Percentiles rank a stretch among this genome's conserved stretches.
Conservation (phyloP, 2,329 filamentous ascomycete species). For the Phyllosticta citriasiana region DNA sequence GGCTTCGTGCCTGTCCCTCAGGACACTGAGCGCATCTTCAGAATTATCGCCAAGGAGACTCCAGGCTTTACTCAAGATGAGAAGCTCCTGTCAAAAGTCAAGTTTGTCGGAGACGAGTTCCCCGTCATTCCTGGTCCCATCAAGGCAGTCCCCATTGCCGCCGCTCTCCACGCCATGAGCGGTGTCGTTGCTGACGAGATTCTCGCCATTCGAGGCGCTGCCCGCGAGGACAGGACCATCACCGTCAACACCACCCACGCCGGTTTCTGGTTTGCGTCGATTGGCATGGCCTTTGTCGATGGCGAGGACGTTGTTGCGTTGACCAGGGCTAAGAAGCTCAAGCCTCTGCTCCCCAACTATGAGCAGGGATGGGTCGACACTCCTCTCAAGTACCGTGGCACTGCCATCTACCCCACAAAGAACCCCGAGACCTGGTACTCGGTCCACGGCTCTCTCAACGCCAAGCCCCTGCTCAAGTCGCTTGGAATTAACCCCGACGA, state of each 20-base stretch:
- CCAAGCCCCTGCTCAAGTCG: slow-evolving; percentile 33
- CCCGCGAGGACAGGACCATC: slow-evolving; percentile 18
- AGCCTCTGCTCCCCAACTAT: slow-evolving; percentile 26
- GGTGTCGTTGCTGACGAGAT: slow-evolving; percentile 35
- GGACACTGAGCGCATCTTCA: slow-evolving; percentile 30
- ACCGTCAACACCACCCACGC: slow-evolving; percentile 39
- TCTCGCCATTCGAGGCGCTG: slow-evolving; percentile 18
- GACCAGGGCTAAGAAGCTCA: slow-evolving; percentile 21
- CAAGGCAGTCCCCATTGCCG: slow-evolving; percentile 33
- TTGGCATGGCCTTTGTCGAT: slow-evolving; percentile 29
- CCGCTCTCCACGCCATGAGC: slow-evolving; percentile 35
- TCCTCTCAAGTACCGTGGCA: slow-evolving; percentile 28
- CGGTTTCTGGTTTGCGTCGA: slow-evolving; percentile 35
- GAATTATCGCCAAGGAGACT: slow-evolving; percentile 27
- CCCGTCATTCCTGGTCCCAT: slow-evolving; percentile 36
- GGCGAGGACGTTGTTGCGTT: slow-evolving; percentile 25
- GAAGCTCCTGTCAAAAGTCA: slow-evolving; percentile 23
- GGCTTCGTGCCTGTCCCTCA: slow-evolving; percentile 27
- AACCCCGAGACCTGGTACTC: slow-evolving; percentile 39
- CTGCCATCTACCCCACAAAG: slow-evolving; percentile 35
- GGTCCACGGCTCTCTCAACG: slow-evolving; percentile 41
- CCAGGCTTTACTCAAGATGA: slow-evolving; percentile 32
- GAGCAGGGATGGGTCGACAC: slow-evolving; percentile 30
- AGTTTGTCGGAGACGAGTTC: slow-evolving; percentile 30
- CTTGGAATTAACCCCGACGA: slow-evolving; percentile 34